phyloP scores from a whole-genome alignment of 768 basidiomycete species.

The Saitozyma podzolica region DNA sequence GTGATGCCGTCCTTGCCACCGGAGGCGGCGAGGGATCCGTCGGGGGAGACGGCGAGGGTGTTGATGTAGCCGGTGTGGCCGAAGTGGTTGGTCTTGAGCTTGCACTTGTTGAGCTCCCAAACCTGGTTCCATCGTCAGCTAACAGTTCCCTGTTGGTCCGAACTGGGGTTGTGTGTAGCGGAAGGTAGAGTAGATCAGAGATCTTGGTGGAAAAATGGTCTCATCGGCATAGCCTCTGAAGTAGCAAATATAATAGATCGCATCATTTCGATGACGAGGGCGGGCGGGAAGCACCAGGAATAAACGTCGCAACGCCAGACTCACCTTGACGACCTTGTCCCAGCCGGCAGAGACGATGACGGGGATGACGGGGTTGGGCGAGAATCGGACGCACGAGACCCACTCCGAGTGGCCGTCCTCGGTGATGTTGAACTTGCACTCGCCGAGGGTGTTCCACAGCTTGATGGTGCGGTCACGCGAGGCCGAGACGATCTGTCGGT shows the following conservation, averaged over 20 bases:
- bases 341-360: slow-evolving; percentile 99
- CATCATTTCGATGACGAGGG: slow-evolving; percentile 53
- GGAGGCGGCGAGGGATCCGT: slow-evolving; percentile 97
- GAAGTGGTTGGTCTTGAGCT: slow-evolving; percentile 99
- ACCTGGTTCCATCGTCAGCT: slow-evolving; percentile 61
- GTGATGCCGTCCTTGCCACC: slow-evolving; percentile 99
- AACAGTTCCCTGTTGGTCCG: too few relatives aligned
- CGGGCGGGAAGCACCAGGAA: slow-evolving; percentile 13
- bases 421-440: slow-evolving; percentile 99
- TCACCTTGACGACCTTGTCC: slow-evolving; percentile 99
- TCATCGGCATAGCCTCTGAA: slow-evolving; percentile 80
- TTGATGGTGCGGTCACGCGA: slow-evolving; percentile 97
- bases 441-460: slow-evolving; percentile 99
- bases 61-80: slow-evolving; percentile 99
- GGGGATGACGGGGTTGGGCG: slow-evolving; percentile 93
- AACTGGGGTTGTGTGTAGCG: too few relatives aligned
- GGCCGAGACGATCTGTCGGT: slow-evolving; percentile 98
- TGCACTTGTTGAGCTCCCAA: slow-evolving; percentile 99
- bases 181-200: slow-evolving; percentile 60
- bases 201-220: slow-evolving; percentile 78
- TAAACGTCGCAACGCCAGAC: slow-evolving; percentile 31
- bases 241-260: slow-evolving; percentile 77
- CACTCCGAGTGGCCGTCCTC: slow-evolving; percentile 98
- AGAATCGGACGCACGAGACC: slow-evolving; percentile 99
- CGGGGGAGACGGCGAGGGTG: slow-evolving; percentile 96